Evolutionary conservation across 106 monocot genomes (phyloP).

Genomic region (Dendrobium nobile): DNA sequence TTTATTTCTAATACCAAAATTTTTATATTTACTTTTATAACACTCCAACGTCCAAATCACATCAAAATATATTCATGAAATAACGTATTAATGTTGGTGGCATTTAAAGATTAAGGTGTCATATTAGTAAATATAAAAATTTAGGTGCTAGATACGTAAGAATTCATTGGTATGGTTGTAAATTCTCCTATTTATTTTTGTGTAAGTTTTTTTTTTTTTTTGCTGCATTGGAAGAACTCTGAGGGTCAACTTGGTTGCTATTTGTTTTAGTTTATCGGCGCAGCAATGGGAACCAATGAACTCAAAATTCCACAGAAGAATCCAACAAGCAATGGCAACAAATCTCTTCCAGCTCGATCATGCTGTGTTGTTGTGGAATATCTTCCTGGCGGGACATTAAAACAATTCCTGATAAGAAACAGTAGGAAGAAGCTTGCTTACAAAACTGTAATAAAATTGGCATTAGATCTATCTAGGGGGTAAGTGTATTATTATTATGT

Average conservation of each 20-base stretch:
- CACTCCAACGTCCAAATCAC: too few species aligned
- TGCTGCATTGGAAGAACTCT: neutral
- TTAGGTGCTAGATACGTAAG: too few species aligned
- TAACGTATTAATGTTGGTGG: too few species aligned
- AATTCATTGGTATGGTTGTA: too few species aligned
- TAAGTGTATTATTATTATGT: neutral
- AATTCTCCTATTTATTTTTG: neutral
- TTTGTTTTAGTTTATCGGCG: conserved; percentile 29
- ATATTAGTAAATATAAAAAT: too few species aligned
- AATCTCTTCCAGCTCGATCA: neutral
- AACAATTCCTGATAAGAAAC: conserved; percentile 50
- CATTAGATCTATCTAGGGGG: conserved; percentile 75
- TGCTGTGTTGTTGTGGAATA: conserved; percentile 70
- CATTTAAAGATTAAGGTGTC: too few species aligned
- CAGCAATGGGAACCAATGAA: conserved; percentile 33
- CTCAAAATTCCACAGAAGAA: conserved; percentile 56
- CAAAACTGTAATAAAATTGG: conserved; percentile 52
- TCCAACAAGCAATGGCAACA: neutral
- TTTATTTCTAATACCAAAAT: too few species aligned
- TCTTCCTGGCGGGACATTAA: conserved; percentile 55
- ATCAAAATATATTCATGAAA: too few species aligned
- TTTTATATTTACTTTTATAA: too few species aligned
- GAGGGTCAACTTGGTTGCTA: neutral
- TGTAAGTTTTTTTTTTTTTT: neutral
- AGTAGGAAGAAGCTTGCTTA: conserved; percentile 48